These are phyloP conservation scores for Fomes fomentarius DNA, from an alignment of 1,284 basidiomycete genomes.

Conservation along the genomic window DNA sequence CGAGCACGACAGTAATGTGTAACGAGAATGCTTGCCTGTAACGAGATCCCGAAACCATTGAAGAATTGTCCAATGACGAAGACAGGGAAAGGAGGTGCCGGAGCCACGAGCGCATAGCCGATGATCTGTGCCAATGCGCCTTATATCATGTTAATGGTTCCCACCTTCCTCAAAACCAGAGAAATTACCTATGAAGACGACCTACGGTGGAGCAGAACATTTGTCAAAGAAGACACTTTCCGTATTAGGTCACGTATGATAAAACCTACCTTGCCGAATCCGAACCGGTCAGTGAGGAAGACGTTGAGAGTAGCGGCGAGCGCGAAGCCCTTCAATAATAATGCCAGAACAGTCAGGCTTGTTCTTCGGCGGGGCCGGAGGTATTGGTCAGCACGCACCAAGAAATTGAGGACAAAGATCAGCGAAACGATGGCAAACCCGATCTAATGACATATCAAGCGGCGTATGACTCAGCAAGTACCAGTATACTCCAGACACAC, in stretches of 20 bases:
- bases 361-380: too few species aligned
- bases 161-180: too few species aligned
- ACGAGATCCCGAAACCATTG: conserved; percentile 57
- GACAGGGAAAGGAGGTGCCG: conserved; percentile 69
- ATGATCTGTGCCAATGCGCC: conserved; percentile 41
- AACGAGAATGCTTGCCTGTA: conserved; percentile 16
- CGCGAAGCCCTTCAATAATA: conserved; percentile 50
- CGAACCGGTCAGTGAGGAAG: conserved; percentile 53
- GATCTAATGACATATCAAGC: conserved; percentile 32
- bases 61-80: conserved; percentile 62
- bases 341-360: not conserved
- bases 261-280: conserved; percentile 58
- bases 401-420: conserved; percentile 34
- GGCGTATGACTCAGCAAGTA: not conserved
- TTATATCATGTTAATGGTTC: not conserved
- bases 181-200: not conserved
- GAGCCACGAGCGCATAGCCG: conserved; percentile 58
- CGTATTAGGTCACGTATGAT: not conserved
- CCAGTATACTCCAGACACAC: conserved; percentile 2
- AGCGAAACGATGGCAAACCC: conserved; percentile 12
- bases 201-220: not conserved
- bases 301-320: conserved; percentile 56
- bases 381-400: too few species aligned
- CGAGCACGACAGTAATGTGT: too few species aligned
- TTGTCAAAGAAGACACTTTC: too few species aligned